Conservation (phyloP, 2,329 filamentous ascomycete genomes). For the Phoma sp. region DNA sequence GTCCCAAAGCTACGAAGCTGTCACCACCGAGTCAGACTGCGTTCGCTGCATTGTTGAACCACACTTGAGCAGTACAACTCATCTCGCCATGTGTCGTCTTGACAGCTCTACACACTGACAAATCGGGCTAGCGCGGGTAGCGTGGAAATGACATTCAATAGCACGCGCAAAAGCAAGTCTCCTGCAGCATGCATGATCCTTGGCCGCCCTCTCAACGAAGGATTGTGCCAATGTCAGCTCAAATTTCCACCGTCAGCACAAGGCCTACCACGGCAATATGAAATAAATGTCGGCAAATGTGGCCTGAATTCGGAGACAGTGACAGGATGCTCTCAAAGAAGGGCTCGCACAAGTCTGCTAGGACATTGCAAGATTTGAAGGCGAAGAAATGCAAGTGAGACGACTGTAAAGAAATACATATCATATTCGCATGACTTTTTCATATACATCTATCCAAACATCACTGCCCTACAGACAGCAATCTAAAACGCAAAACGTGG, state of each 20-base stretch:
- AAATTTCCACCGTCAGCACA: not conserved
- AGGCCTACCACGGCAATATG: too few species aligned
- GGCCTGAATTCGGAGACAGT: too few species aligned
- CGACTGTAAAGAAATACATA: not conserved
- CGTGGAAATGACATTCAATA: slow-evolving; percentile 7
- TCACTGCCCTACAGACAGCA: slow-evolving; percentile 3
- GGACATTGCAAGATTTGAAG: not conserved
- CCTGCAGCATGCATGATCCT: slow-evolving; percentile 10
- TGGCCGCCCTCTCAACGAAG: not conserved
- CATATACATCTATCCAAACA: slow-evolving; percentile 12
- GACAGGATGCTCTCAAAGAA: too few species aligned
- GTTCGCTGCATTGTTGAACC: not conserved
- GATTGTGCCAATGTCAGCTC: slow-evolving; percentile 6
- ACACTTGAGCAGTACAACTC: not conserved
- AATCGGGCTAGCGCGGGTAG: not conserved
- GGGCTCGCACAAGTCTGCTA: too few species aligned
- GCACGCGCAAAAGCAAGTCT: slow-evolving; percentile 9
- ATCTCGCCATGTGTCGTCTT: not conserved
- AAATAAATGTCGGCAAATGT: too few species aligned
- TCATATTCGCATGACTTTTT: slow-evolving; percentile 14
- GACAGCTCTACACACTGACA: slow-evolving; percentile 1
- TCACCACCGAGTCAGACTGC: slow-evolving; percentile 1
- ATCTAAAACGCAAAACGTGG: slow-evolving; percentile 3
- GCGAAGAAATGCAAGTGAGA: too few species aligned
- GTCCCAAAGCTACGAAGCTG: slow-evolving; percentile 13